phyloP scores from a whole-genome alignment of 169 alveolate genomes.

The Plasmodium ovale region DNA sequence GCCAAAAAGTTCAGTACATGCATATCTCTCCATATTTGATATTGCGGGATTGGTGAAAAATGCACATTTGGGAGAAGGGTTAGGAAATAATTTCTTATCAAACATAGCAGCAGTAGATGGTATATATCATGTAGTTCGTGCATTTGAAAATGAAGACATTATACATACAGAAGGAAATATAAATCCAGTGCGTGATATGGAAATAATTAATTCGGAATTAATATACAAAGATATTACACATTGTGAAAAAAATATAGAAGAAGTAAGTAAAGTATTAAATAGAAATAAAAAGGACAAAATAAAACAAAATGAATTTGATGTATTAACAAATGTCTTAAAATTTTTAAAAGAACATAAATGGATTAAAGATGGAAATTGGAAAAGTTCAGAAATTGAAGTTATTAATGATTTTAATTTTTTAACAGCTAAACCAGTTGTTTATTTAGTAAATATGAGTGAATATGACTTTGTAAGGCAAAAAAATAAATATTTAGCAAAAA shows the following conservation, averaged over 20 bases:
- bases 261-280: slow-evolving; percentile 92
- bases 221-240: slow-evolving; percentile 95
- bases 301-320: slow-evolving; percentile 93
- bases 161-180: slow-evolving; percentile 99
- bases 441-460: slow-evolving; percentile 95
- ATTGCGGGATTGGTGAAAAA: slow-evolving; percentile 99
- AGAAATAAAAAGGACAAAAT: slow-evolving; percentile 93
- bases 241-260: slow-evolving; percentile 91
- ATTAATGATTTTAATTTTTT: slow-evolving; percentile 94
- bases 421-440: slow-evolving; percentile 99
- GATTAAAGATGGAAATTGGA: slow-evolving; percentile 94
- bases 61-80: slow-evolving; percentile 99
- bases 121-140: slow-evolving; percentile 98
- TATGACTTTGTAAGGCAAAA: slow-evolving; percentile 96
- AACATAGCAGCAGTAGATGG: slow-evolving; percentile 99
- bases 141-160: slow-evolving; percentile 97
- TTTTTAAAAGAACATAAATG: slow-evolving; percentile 92
- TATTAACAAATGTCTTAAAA: slow-evolving; percentile 90
- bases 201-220: slow-evolving; percentile 95
- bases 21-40: slow-evolving; percentile 96
- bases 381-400: slow-evolving; percentile 91
- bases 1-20: slow-evolving; percentile 97
- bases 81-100: slow-evolving; percentile 98
- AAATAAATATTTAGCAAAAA: slow-evolving; percentile 96
- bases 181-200: slow-evolving; percentile 97